phyloP scores from a whole-genome alignment of 2,329 filamentous ascomycete genomes.

The Podosphaera fusca region DNA sequence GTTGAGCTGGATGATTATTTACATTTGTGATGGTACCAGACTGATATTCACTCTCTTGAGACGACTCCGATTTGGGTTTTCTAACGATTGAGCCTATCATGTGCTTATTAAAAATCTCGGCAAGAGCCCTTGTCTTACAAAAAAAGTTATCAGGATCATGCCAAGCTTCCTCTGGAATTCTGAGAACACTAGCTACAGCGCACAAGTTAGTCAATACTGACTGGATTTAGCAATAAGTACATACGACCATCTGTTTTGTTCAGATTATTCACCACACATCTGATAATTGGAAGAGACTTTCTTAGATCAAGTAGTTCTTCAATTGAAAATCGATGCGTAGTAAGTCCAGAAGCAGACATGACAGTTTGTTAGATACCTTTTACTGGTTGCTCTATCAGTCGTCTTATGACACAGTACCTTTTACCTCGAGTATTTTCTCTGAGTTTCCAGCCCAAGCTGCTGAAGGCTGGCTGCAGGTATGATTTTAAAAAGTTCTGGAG shows the following conservation, averaged over 20 bases:
- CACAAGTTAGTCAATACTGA: constrained; percentile 1
- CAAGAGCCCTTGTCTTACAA: constrained; percentile 8
- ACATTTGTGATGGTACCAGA: neutral
- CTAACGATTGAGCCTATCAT: constrained; percentile 2
- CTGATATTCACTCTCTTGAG: constrained; percentile 7
- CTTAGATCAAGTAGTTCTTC: constrained; percentile 12
- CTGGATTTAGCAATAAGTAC: neutral
- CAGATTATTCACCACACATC: constrained; percentile 10
- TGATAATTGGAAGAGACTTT: constrained; percentile 9
- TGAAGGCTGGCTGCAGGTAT: too few relatives aligned
- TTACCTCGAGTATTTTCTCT: too few relatives aligned
- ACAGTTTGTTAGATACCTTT: too few relatives aligned
- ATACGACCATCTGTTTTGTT: constrained; percentile 12
- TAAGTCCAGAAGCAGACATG: neutral
- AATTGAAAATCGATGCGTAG: constrained; percentile 7
- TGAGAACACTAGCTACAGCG: constrained; percentile 8
- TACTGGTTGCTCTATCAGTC: too few relatives aligned
- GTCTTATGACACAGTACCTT: too few relatives aligned
- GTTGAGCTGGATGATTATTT: constrained; percentile 3
- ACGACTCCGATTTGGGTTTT: constrained; percentile 6
- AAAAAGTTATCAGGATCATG: constrained; percentile 7
- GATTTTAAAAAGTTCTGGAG: too few relatives aligned
- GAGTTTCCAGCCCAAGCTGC: too few relatives aligned
- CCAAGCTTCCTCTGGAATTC: constrained; percentile 10
- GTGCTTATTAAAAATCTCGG: constrained; percentile 7